Evolutionary conservation across 2,329 filamentous ascomycete genomes (phyloP).

Genomic region (Fusarium gaditjirri): DNA sequence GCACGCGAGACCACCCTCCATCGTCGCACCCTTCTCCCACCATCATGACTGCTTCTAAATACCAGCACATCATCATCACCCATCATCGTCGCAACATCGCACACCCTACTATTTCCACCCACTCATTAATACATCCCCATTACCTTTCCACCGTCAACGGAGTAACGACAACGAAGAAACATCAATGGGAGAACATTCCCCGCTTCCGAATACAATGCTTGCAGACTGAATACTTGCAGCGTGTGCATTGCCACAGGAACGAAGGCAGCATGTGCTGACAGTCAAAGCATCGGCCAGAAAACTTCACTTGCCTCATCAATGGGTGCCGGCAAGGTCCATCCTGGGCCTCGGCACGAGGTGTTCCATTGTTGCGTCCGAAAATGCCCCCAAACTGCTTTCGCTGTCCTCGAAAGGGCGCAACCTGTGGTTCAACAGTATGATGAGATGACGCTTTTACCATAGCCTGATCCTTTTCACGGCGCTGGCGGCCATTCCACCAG

Average conservation of each 20-base stretch:
- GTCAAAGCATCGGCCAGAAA: neutral
- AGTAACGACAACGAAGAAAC: neutral
- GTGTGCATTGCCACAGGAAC: neutral
- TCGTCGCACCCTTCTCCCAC: neutral
- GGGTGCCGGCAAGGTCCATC: neutral
- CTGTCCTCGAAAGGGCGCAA: neutral
- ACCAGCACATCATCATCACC: neutral
- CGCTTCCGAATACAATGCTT: neutral
- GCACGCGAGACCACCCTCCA: neutral
- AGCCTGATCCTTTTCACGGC: neutral
- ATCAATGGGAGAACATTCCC: neutral
- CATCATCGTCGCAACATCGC: neutral
- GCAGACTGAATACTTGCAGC: neutral
- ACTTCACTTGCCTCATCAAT: neutral
- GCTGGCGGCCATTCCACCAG: slow-evolving; percentile 5
- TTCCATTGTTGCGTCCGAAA: neutral
- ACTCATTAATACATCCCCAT: neutral
- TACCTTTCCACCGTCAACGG: neutral
- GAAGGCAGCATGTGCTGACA: neutral
- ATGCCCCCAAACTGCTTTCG: neutral
- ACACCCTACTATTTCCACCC: too few relatives aligned
- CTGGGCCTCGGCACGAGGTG: too few relatives aligned
- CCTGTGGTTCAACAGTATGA: neutral
- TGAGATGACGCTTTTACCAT: neutral
- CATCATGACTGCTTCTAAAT: neutral